Percentiles rank a stretch among this genome's conserved stretches.
Conservation (phyloP, 129 eudicot species). For the Erigeron canadensis region DNA sequence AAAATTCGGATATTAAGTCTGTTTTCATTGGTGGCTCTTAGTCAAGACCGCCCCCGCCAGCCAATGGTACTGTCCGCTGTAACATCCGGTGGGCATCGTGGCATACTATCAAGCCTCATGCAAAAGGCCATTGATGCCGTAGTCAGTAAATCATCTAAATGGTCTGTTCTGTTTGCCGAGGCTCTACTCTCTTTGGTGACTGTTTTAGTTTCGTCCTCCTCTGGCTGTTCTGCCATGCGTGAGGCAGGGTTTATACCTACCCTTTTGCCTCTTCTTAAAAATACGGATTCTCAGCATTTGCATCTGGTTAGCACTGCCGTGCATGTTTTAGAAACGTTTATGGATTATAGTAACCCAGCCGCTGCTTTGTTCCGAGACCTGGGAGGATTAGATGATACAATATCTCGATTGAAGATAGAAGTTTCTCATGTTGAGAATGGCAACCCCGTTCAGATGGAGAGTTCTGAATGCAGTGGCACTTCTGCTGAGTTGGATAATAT, state of each 20-base stretch:
- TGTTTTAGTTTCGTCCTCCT: constrained; percentile 86
- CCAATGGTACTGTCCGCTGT: constrained; percentile 90
- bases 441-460: constrained; percentile 42
- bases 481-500: constrained; percentile 50
- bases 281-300: constrained; percentile 86
- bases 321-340: constrained; percentile 94
- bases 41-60: constrained; percentile 94
- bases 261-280: constrained; percentile 88
- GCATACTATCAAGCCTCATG: constrained; percentile 96
- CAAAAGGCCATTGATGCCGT: constrained; percentile 90
- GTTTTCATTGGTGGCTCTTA: constrained; percentile 84
- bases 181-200: constrained; percentile 87
- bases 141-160: constrained; percentile 66
- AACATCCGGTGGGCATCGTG: constrained; percentile 99
- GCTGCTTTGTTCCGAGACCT: constrained; percentile 96
- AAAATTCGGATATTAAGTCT: constrained; percentile 71
- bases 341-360: constrained; percentile 99
- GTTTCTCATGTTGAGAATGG: constrained; percentile 79
- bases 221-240: constrained; percentile 99
- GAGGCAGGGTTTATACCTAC: constrained; percentile 99
- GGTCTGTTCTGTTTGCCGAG: constrained; percentile 89
- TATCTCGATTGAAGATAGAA: constrained; percentile 73
- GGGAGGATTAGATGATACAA: constrained; percentile 97
- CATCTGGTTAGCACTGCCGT: constrained; percentile 93
- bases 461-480: constrained; percentile 42